Conservation (phyloP, 176 grass and related monocot species). For the Oryza officinalis region DNA sequence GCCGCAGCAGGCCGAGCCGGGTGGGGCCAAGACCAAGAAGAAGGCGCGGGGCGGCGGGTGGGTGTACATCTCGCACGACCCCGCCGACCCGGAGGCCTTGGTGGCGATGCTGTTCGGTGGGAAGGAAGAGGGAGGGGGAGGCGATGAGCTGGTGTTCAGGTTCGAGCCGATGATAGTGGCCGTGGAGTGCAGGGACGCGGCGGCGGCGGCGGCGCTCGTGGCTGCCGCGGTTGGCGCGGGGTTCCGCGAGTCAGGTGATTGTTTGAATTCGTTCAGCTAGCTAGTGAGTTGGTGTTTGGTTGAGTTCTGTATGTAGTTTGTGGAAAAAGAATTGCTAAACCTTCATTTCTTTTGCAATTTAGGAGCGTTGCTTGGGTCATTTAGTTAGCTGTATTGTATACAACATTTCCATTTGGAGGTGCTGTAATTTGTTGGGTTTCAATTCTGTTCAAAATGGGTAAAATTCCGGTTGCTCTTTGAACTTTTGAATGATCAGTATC, state of each 20-base stretch:
- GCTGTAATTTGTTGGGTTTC: background rate
- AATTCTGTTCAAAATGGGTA: background rate
- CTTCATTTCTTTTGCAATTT: background rate
- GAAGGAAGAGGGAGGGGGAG: background rate
- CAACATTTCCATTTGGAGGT: background rate
- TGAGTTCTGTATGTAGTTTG: background rate
- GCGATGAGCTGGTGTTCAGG: conserved; percentile 78
- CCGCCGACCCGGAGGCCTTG: conserved; percentile 58
- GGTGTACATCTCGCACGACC: conserved; percentile 86
- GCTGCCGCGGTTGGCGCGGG: conserved; percentile 58
- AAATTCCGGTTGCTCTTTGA: background rate
- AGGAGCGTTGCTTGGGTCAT: background rate
- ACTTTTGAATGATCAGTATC: background rate
- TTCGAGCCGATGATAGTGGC: conserved; percentile 93
- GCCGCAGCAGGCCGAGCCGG: conserved; percentile 9
- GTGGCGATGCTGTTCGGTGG: conserved; percentile 62
- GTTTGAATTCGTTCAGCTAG: background rate
- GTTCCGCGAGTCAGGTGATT: conserved; percentile 91
- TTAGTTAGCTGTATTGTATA: background rate
- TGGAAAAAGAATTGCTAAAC: background rate
- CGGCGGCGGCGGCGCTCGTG: conserved; percentile 55
- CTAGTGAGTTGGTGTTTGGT: background rate
- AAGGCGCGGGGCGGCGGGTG: conserved; percentile 81
- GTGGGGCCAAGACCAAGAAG: conserved; percentile 54
- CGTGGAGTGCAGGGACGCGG: conserved; percentile 74